Percentiles rank a stretch among this genome's conserved stretches.
These are phyloP conservation scores for Pyrenula aspistea DNA, from an alignment of 495 filamentous ascomycete genomes.

Conservation along the genomic window DNA sequence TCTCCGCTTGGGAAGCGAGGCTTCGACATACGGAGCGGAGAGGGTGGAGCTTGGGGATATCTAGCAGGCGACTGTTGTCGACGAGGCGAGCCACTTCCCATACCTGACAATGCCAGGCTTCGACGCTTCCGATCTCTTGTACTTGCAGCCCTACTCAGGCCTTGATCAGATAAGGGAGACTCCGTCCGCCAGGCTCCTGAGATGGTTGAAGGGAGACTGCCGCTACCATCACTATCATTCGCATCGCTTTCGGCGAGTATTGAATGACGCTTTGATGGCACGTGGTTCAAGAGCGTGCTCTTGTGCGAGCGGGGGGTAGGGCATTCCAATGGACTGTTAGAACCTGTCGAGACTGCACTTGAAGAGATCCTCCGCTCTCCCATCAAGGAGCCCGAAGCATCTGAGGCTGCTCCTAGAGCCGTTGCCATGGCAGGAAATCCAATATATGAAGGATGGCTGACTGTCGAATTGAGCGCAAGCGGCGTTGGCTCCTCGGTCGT, in stretches of 20 bases:
- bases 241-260: conserved; percentile 68
- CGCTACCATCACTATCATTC: conserved; percentile 68
- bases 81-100: conserved; percentile 53
- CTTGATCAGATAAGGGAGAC: conserved; percentile 80
- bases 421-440: conserved; percentile 26
- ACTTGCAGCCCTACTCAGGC: conserved; percentile 55
- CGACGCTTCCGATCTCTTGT: conserved; percentile 68
- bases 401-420: background rate
- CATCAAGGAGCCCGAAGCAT: background rate
- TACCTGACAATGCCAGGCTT: conserved; percentile 66
- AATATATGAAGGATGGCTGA: conserved; percentile 10
- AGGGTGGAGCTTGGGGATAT: conserved; percentile 54
- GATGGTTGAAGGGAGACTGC: conserved; percentile 61
- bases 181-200: conserved; percentile 62
- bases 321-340: conserved; percentile 83
- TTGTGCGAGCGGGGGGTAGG: conserved; percentile 82
- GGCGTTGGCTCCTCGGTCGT: conserved; percentile 3
- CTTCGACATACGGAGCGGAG: conserved; percentile 77
- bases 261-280: conserved; percentile 54
- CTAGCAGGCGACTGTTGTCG: conserved; percentile 80
- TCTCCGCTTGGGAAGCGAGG: conserved; percentile 70
- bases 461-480: background rate
- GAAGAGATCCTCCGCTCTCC: conserved; percentile 32
- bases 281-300: conserved; percentile 51
- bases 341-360: conserved; percentile 55